Conservation (phyloP, 306 rosid species). For the Ziziphus jujuba region DNA sequence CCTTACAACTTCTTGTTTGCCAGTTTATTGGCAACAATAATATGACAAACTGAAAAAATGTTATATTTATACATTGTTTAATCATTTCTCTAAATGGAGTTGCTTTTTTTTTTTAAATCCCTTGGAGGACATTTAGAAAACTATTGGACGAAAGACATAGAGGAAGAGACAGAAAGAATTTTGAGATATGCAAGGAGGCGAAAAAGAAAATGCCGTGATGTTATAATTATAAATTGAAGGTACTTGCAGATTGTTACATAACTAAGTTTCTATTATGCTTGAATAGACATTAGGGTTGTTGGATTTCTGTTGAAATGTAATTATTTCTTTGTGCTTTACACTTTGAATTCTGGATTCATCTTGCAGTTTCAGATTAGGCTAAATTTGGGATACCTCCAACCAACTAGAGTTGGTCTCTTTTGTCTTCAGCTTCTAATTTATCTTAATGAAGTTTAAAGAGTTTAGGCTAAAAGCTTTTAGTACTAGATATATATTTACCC, state of each 20-base stretch:
- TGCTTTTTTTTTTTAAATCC: constrained; percentile 10
- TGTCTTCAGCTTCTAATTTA: no score
- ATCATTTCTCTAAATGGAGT: constrained; percentile 21
- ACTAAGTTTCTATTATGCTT: background rate
- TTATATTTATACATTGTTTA: background rate
- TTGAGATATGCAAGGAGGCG: constrained; percentile 83
- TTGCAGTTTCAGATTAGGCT: no score
- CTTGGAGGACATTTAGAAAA: constrained; percentile 38
- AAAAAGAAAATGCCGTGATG: constrained; percentile 63
- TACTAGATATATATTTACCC: no score
- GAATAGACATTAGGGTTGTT: background rate
- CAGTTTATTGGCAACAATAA: background rate
- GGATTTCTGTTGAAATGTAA: background rate
- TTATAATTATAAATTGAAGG: constrained; percentile 66
- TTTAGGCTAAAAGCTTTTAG: no score
- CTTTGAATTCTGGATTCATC: no score
- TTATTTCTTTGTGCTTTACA: background rate
- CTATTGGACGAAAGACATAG: constrained; percentile 47
- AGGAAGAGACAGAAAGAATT: constrained; percentile 72
- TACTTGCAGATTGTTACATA: constrained; percentile 26
- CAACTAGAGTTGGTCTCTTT: no score
- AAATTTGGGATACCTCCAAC: no score
- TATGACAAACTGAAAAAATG: background rate
- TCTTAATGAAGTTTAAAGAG: no score
- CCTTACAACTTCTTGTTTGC: background rate